Conservation (phyloP, 306 rosid species). For the Casuarina cunninghamiana region DNA sequence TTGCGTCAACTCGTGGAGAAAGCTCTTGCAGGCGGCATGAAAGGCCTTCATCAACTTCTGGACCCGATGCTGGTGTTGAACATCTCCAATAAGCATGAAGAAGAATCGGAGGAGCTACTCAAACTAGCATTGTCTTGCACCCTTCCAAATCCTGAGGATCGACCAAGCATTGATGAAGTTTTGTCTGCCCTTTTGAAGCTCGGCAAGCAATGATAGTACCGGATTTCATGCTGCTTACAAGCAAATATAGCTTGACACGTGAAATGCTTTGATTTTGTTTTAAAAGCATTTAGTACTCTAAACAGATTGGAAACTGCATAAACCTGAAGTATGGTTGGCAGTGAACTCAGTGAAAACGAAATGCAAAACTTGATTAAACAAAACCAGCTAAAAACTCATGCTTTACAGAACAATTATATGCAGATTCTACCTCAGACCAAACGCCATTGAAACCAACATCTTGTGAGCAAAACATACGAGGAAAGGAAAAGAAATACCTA, state of each 20-base stretch:
- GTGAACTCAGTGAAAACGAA: not conserved
- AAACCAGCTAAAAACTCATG: not conserved
- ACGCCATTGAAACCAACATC: not conserved
- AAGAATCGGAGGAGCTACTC: constrained; percentile 47
- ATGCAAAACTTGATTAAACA: not conserved
- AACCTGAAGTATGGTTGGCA: not conserved
- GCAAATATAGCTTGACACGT: not conserved
- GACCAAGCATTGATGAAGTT: constrained; percentile 67
- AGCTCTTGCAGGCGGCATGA: constrained; percentile 52
- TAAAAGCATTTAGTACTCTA: too few species aligned
- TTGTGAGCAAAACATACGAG: not conserved
- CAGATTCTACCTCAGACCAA: not conserved
- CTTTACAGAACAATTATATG: not conserved
- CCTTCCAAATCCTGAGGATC: constrained; percentile 49
- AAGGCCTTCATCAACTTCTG: constrained; percentile 37
- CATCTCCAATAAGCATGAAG: constrained; percentile 34
- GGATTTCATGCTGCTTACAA: not conserved
- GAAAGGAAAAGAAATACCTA: not conserved
- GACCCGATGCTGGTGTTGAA: constrained; percentile 51
- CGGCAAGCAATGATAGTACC: constrained; percentile 21
- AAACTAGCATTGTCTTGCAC: constrained; percentile 69
- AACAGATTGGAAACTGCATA: not conserved
- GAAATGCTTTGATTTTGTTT: not conserved
- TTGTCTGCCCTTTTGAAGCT: constrained; percentile 52
- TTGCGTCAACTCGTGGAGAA: constrained; percentile 55